Percentiles rank a stretch among this genome's conserved stretches.
Conservation (phyloP, 441 rosid genomes). For the Populus hybrid region DNA sequence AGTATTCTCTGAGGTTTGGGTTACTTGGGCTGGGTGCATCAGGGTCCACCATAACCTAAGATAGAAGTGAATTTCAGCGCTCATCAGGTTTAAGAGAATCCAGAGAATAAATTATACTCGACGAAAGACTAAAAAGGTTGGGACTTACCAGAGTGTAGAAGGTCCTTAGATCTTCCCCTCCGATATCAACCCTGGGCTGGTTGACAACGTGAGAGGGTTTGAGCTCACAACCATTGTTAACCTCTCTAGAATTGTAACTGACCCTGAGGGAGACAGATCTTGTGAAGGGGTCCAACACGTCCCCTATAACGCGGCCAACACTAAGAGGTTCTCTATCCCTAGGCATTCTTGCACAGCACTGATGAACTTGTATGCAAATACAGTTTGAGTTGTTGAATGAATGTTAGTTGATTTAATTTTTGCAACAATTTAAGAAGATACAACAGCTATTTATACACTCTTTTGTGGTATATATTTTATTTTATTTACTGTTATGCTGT, state of each 20-base stretch:
- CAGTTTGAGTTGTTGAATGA: not conserved
- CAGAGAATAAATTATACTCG: not conserved
- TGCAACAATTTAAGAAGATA: not conserved
- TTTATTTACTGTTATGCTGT: not conserved
- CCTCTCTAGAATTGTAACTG: slow-evolving; percentile 41
- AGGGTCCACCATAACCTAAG: slow-evolving; percentile 91
- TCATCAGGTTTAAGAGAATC: not conserved
- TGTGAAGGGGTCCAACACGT: slow-evolving; percentile 65
- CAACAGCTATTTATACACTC: not conserved
- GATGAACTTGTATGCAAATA: not conserved
- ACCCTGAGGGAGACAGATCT: slow-evolving; percentile 49
- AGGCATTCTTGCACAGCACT: slow-evolving; percentile 24
- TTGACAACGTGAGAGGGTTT: slow-evolving; percentile 64
- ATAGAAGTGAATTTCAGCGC: not conserved
- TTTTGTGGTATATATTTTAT: not conserved
- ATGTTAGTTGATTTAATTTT: not conserved
- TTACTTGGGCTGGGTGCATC: slow-evolving; percentile 92
- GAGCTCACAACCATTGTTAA: slow-evolving; percentile 67
- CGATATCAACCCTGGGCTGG: slow-evolving; percentile 78
- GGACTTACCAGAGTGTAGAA: slow-evolving; percentile 69
- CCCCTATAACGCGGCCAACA: slow-evolving; percentile 76
- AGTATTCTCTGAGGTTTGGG: slow-evolving; percentile 73
- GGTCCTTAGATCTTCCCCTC: slow-evolving; percentile 71
- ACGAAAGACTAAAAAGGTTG: not conserved
- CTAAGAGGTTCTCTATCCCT: slow-evolving; percentile 64